Evolutionary conservation across 139 green algal species (phyloP), one percentile per base, ranked within the genome.

Genomic region (Chlorella sp.): DNA sequence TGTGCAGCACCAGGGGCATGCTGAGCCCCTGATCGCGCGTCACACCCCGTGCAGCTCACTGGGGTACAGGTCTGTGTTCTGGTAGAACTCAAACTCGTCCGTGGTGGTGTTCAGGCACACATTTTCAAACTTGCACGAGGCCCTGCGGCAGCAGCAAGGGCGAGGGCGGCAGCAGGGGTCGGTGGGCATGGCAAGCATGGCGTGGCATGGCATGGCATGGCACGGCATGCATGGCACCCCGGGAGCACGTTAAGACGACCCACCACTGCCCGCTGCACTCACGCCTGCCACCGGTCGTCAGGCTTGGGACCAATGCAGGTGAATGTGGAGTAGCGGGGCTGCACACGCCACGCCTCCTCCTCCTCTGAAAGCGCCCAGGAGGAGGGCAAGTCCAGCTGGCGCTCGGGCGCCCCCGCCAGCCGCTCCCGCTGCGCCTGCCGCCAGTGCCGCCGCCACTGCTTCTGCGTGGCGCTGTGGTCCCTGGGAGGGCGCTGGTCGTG

Each of bases 91-190:
- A 72, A 85, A 85, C 20, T 85, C 68, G 36, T 48, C 13, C 0
- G 68, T 85, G 48, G 36, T 56, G 34, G 64, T 56, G 38, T 85
- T 85, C 28, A 85, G 48, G 81, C 81, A 85, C 19, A 85, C 30
- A 54, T 85, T 85, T 38, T 80, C 69, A 32, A 85, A 85, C 26
- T 80, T 80, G 68, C 81, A 85, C 19, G 81, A 80, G 36, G 81
- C 68, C 51, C 81, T 85, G 68, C 68, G 62, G 19, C 26, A 30
- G 70, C 16, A 16, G 67, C 16, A 17, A 41, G 65, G 32, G 6
- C n/a, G 14, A 24, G 8, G 58, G 22, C 4, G 58, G 19, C 28
- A n/a, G 58, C 58, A 24, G n/a, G n/a, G n/a, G 3, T 7, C 8
- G 8, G 58, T 30, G 58, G 22, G 13, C 58, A 65, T 9, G 38